Base-by-base conservation (phyloP, 2,329 filamentous ascomycete species). In the Coniella vitis region DNA sequence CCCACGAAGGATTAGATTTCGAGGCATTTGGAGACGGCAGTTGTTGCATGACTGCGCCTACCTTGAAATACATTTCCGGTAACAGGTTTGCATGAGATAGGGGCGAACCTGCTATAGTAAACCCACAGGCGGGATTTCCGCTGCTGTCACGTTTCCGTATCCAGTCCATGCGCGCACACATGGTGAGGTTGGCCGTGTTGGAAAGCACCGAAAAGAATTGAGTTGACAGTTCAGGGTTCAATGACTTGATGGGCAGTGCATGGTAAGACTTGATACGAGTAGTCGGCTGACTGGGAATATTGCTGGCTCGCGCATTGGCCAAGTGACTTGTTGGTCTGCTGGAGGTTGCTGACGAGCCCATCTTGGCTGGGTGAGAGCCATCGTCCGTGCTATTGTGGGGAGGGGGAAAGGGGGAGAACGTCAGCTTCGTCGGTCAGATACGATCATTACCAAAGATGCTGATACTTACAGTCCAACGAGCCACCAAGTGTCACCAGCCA, bases 401-500 rank as follows among this genome's bases (percentile, higher is more conserved):
- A n/a, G n/a, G n/a, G n/a, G 25, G 17, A 48, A 9, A 17, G 8
- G 5, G 3, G n/a, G 25, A 10, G n/a, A n/a, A 25, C 22, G 38
- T 41, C 38, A 25, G 8, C 16, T 9, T 40, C 7, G 16, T 41
- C 22, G 25, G 25, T 29, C 25, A 29, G 2, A 41, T 10, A 16
- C 2, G 14, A 10, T 7, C n/a, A 8, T 29, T 16, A 16, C 19
- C 21, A 21, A 5, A 10, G 25, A 5, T n/a, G 13, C n/a, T 1
- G 49, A 43, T 25, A 71, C 76, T 68, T 69, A 82, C 75, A 79
- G 64, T 64, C 84, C 76, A 47, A 88, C 71, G 52, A 90, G 69
- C 81, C 84, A 90, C 87, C 87, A 95, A 53, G 76, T 76, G 61
- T 93, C 87, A 46, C 87, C 87, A 59, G 76, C 74, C 60, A 86